phyloP scores from a whole-genome alignment of 345 rosid species.

The Carallia brachiata region DNA sequence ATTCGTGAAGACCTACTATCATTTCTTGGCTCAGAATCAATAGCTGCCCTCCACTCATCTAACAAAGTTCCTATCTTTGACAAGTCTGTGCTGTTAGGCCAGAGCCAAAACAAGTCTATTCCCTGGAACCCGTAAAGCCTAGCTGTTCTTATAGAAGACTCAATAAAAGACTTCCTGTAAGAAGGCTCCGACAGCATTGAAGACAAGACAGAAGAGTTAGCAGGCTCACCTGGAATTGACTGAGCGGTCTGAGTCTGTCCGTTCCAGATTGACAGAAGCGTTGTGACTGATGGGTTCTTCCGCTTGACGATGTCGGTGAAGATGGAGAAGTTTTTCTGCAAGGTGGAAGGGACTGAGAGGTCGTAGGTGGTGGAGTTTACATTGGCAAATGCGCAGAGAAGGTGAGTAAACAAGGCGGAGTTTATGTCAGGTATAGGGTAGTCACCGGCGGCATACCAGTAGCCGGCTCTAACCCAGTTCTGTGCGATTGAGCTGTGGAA shows the following conservation, averaged over 20 bases:
- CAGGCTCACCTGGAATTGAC: constrained; percentile 2
- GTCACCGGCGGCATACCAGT: neutral
- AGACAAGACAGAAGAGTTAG: constrained; percentile 26
- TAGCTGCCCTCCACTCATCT: constrained; percentile 28
- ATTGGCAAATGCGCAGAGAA: constrained; percentile 13
- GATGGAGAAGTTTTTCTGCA: constrained; percentile 17
- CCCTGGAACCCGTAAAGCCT: constrained; percentile 30
- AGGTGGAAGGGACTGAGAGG: neutral
- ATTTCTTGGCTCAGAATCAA: constrained; percentile 17
- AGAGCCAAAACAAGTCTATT: constrained; percentile 29
- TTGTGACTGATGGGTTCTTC: constrained; percentile 26
- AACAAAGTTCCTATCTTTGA: constrained; percentile 15
- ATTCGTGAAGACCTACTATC: neutral
- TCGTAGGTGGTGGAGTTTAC: constrained; percentile 18
- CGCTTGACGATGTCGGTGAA: constrained; percentile 29
- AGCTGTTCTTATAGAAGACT: constrained; percentile 22
- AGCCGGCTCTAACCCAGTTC: constrained; percentile 11
- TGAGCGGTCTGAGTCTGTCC: constrained; percentile 12
- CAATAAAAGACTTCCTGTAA: constrained; percentile 22
- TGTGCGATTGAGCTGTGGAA: neutral
- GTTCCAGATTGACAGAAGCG: constrained; percentile 34
- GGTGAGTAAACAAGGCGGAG: constrained; percentile 17
- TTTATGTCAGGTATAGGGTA: constrained; percentile 2
- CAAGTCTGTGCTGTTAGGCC: constrained; percentile 31
- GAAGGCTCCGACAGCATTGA: constrained; percentile 20